These are phyloP conservation scores for Eleusine coracana DNA, from an alignment of 176 grass and related monocot genomes.

Conservation along the genomic window DNA sequence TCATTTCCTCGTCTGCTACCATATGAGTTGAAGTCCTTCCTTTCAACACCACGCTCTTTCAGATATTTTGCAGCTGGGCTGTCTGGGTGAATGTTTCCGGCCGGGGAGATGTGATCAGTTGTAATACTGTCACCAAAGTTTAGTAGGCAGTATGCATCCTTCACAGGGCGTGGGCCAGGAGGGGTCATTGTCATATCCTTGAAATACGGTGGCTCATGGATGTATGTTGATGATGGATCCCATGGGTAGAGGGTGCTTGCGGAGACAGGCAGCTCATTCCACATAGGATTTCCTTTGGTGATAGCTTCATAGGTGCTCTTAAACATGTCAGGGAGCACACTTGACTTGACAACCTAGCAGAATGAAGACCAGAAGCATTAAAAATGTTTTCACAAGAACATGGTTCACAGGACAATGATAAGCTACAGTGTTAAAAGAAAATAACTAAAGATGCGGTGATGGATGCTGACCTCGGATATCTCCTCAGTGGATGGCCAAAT, in stretches of 20 bases:
- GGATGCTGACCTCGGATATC: conserved; percentile 66
- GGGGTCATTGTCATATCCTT: conserved; percentile 95
- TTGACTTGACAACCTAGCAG: conserved; percentile 86
- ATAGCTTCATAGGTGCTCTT: conserved; percentile 85
- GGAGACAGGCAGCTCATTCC: conserved; percentile 84
- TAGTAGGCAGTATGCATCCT: conserved; percentile 96
- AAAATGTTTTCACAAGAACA: neutral
- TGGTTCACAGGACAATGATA: neutral
- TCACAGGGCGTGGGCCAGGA: conserved; percentile 85
- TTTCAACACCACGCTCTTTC: conserved; percentile 74
- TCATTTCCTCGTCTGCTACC: conserved; percentile 91
- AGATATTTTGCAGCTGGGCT: conserved; percentile 85
- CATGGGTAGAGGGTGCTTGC: conserved; percentile 84
- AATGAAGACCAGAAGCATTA: conserved; percentile 40
- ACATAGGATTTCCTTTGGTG: conserved; percentile 98
- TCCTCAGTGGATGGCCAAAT: conserved; percentile 92
- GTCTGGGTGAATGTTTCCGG: conserved; percentile 85
- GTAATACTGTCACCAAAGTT: conserved; percentile 98
- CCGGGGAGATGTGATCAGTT: conserved; percentile 97
- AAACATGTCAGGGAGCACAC: conserved; percentile 97
- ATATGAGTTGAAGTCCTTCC: conserved; percentile 94
- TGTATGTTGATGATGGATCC: conserved; percentile 90
- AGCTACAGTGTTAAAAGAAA: neutral
- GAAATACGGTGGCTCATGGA: conserved; percentile 98
- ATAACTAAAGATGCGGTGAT: conserved; percentile 20